Evolutionary conservation across 2,329 filamentous ascomycete species (phyloP).

Genomic region (Fusarium sp.): DNA sequence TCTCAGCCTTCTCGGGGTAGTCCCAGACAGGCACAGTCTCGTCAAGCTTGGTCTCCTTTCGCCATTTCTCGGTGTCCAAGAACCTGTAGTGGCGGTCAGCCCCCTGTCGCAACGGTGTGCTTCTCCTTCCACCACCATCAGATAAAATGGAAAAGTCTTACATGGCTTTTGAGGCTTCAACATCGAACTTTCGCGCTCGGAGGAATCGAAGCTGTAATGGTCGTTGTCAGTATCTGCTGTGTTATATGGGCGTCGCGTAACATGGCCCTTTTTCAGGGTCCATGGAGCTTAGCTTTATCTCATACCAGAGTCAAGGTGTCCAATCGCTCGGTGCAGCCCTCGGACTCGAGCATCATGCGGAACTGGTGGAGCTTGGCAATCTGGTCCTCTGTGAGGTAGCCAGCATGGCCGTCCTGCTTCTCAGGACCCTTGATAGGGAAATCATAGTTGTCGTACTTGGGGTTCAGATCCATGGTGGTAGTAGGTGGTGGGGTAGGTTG

Average conservation of each 20-base stretch:
- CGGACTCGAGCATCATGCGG: constrained; percentile 83
- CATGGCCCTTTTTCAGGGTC: constrained; percentile 19
- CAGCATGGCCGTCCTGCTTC: constrained; percentile 81
- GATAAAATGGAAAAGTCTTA: constrained; percentile 53
- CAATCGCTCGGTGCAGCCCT: constrained; percentile 84
- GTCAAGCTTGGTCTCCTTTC: constrained; percentile 86
- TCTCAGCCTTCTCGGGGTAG: constrained; percentile 84
- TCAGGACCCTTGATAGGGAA: constrained; percentile 83
- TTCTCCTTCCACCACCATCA: constrained; percentile 36
- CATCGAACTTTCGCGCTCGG: constrained; percentile 94
- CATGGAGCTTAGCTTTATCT: constrained; percentile 28
- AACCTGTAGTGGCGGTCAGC: constrained; percentile 72
- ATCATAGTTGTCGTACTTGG: constrained; percentile 97
- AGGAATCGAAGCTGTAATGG: constrained; percentile 80
- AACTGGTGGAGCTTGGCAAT: constrained; percentile 91
- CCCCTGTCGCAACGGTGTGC: constrained; percentile 31
- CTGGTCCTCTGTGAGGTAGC: constrained; percentile 86
- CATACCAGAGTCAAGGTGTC: constrained; percentile 92
- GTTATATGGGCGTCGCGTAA: constrained; percentile 7
- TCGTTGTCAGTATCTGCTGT: constrained; percentile 25
- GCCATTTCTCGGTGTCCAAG: constrained; percentile 89
- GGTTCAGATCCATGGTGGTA: constrained; percentile 69
- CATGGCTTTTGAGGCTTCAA: constrained; percentile 87
- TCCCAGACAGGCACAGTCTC: constrained; percentile 83
- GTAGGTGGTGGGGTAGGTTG: constrained; percentile 43